phyloP scores from a whole-genome alignment of 805 yeast species.

The Starmerella floris region DNA sequence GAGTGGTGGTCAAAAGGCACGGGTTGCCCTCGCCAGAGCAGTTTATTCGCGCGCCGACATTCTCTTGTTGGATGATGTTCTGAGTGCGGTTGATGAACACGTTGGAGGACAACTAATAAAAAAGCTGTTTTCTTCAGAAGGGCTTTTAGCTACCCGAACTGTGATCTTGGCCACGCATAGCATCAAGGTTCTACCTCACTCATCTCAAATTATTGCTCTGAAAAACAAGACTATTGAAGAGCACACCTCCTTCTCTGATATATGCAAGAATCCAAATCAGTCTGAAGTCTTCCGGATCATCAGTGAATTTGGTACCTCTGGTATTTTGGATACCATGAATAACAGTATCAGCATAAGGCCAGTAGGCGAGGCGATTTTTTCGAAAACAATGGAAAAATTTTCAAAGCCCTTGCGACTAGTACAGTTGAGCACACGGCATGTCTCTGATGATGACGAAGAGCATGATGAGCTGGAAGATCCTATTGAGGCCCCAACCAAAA shows the following conservation, averaged over 20 bases:
- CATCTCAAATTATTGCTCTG: conserved; percentile 54
- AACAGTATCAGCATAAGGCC: too few species aligned
- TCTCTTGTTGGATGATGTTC: conserved; percentile 57
- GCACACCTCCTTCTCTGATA: too few species aligned
- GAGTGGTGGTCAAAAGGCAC: conserved; percentile 78
- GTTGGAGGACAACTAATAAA: conserved; percentile 65
- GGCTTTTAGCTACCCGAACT: conserved; percentile 59
- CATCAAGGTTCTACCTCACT: conserved; percentile 61
- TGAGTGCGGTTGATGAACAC: conserved; percentile 73
- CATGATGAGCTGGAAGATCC: background rate
- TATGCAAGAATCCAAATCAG: too few species aligned
- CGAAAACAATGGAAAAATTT: background rate
- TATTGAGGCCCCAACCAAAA: background rate
- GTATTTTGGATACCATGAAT: conserved; percentile 23
- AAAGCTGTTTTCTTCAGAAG: conserved; percentile 64
- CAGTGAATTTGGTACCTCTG: conserved; percentile 7
- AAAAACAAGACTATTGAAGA: too few species aligned
- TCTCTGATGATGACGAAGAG: background rate
- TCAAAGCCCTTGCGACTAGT: background rate
- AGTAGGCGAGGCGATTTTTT: too few species aligned
- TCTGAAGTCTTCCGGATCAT: conserved; percentile 24
- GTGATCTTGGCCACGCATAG: conserved; percentile 77
- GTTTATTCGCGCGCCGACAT: conserved; percentile 58
- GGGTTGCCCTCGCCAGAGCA: conserved; percentile 63
- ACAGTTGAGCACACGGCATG: background rate